A percentile compares a stretch with the other conserved stretches of the same genome.
These are phyloP conservation scores for Phytophthora agathidicida DNA, from an alignment of 352 stramenopile genomes.

Conservation along the genomic window DNA sequence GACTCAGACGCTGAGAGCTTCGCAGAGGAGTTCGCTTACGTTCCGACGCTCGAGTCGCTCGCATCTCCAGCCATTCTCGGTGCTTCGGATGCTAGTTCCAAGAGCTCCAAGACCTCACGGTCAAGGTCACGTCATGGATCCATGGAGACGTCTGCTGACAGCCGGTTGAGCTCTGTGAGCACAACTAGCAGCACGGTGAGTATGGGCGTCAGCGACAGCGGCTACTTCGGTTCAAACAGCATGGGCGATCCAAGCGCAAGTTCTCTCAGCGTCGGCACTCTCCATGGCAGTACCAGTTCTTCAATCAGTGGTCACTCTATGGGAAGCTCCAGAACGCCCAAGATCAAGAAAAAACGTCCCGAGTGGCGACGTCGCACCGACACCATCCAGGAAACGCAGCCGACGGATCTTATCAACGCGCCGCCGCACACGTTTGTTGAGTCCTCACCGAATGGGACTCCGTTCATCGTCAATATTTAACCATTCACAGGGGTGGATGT, in stretches of 20 bases:
- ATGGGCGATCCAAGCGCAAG: conserved; percentile 21
- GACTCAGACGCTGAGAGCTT: conserved; percentile 49
- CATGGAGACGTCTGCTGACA: conserved; percentile 33
- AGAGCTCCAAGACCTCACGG: conserved; percentile 25
- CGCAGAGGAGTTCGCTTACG: conserved; percentile 51
- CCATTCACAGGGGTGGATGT: conserved; percentile 20
- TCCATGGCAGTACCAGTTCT: conserved; percentile 32
- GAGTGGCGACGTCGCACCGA: conserved; percentile 47
- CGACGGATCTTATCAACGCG: conserved; percentile 34
- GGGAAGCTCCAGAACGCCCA: conserved; percentile 21
- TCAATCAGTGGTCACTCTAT: conserved; percentile 20
- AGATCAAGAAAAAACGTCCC: conserved; percentile 41
- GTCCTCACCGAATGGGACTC: conserved; percentile 57
- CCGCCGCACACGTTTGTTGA: conserved; percentile 43
- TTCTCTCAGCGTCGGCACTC: conserved; percentile 20
- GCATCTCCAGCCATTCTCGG: conserved; percentile 39
- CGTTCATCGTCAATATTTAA: conserved; percentile 72
- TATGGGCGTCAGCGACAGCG: conserved; percentile 40
- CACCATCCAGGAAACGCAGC: conserved; percentile 45
- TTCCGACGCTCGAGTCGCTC: conserved; percentile 46
- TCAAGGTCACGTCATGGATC: conserved; percentile 34
- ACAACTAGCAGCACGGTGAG: conserved; percentile 33
- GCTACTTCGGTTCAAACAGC: conserved; percentile 22
- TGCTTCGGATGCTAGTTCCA: conserved; percentile 19
- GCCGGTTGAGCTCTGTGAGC: conserved; percentile 28